Conservation (phyloP, 2,329 filamentous ascomycete genomes). For the Ophiocordyceps camponoti-saundersi region DNA sequence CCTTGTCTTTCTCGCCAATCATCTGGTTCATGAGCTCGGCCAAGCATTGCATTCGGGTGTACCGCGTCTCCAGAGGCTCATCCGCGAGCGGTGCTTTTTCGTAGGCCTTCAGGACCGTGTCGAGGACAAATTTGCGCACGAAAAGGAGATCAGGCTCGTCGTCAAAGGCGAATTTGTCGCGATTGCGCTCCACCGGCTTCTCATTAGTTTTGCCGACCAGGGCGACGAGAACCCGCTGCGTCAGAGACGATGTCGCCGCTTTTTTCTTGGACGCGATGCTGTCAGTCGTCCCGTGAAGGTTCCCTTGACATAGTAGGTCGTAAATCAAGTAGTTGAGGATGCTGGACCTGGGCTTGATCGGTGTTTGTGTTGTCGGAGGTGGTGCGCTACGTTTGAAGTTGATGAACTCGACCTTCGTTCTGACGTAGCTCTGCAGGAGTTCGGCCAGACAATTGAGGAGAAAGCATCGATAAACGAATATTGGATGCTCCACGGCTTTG, state of each 20-base stretch:
- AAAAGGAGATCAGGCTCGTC: conserved; percentile 76
- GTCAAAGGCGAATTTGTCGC: conserved; percentile 47
- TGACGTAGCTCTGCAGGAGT: conserved; percentile 78
- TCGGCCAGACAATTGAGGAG: conserved; percentile 83
- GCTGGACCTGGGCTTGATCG: conserved; percentile 83
- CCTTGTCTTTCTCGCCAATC: conserved; percentile 63
- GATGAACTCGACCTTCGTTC: conserved; percentile 96
- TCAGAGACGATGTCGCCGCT: conserved; percentile 66
- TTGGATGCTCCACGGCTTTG: conserved; percentile 84
- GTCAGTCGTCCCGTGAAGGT: conserved; percentile 53
- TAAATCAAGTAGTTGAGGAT: conserved; percentile 89
- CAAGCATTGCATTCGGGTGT: conserved; percentile 71
- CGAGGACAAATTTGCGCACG: conserved; percentile 85
- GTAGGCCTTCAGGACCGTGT: conserved; percentile 82
- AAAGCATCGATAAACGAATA: conserved; percentile 94
- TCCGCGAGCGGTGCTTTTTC: conserved; percentile 68
- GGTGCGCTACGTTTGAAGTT: conserved; percentile 92
- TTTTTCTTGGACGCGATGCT: conserved; percentile 70
- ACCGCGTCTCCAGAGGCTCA: conserved; percentile 71
- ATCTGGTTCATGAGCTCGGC: conserved; percentile 88
- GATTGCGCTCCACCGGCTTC: conserved; percentile 39
- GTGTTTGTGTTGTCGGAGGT: conserved; percentile 66
- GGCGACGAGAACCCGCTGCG: conserved; percentile 71
- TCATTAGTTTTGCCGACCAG: conserved; percentile 81
- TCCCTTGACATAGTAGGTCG: conserved; percentile 47